phyloP scores from a whole-genome alignment of 2,329 filamentous ascomycete species.

The Fusarium pseudocircinatum region DNA sequence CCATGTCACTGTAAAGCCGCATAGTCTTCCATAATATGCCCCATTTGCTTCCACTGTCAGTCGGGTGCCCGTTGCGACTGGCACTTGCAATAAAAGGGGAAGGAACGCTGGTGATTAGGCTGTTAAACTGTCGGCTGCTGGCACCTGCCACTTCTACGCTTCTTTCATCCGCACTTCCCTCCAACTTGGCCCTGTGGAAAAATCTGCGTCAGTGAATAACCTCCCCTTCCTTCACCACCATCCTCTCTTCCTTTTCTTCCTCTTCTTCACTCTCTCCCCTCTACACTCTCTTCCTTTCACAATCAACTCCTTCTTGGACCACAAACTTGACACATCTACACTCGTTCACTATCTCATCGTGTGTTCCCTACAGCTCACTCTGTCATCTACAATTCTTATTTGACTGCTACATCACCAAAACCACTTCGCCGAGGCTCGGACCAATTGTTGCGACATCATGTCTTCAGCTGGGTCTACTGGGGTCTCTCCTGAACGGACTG shows the following conservation, averaged over 20 bases:
- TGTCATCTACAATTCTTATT: conserved; percentile 42
- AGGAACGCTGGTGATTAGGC: conserved; percentile 16
- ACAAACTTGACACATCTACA: conserved; percentile 36
- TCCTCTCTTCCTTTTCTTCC: conserved; percentile 22
- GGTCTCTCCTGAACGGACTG: conserved; percentile 43
- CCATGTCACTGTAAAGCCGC: background rate
- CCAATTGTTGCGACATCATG: conserved; percentile 40
- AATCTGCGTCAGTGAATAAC: conserved; percentile 43
- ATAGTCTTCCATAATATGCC: background rate
- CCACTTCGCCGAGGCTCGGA: conserved; percentile 5
- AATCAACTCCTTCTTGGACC: conserved; percentile 32
- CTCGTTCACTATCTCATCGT: conserved; percentile 44
- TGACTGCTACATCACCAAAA: conserved; percentile 13
- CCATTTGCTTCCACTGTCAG: conserved; percentile 8
- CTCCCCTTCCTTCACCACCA: conserved; percentile 27
- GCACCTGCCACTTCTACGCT: conserved; percentile 24
- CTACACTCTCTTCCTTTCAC: conserved; percentile 13
- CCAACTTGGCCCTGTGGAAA: conserved; percentile 34
- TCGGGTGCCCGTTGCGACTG: conserved; percentile 18
- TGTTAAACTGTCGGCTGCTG: conserved; percentile 28
- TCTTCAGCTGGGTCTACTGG: conserved; percentile 42
- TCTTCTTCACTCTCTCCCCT: conserved; percentile 20
- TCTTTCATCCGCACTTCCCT: conserved; percentile 37
- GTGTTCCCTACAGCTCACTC: conserved; percentile 40
- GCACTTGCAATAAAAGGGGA: background rate